A percentile compares a stretch with the other conserved stretches of the same genome.
These are phyloP conservation scores for Thecaphora frezii DNA, from an alignment of 1,284 basidiomycete genomes.

Conservation along the genomic window DNA sequence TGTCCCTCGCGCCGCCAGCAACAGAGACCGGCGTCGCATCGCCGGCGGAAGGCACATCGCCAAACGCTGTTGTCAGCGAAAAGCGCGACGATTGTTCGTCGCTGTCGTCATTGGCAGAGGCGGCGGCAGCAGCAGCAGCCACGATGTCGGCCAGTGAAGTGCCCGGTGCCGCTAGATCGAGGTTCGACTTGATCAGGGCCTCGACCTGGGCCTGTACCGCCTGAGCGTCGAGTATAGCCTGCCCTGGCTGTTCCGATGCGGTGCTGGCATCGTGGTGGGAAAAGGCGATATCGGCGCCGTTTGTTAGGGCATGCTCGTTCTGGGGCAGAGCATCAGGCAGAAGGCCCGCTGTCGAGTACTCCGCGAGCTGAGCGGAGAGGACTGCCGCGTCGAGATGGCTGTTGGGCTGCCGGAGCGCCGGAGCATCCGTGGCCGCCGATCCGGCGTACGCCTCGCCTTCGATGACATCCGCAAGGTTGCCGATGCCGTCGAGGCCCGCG, in stretches of 20 bases:
- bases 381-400: no score
- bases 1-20: no score
- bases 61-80: no score
- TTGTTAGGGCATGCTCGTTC: neutral
- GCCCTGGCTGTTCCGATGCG: neutral
- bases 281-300: no score
- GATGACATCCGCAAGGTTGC: no score
- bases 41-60: no score
- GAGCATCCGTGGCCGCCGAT: neutral
- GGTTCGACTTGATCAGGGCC: slow-evolving; percentile 21
- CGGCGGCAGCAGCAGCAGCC: neutral
- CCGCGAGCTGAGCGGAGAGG: no score
- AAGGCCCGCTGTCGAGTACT: neutral
- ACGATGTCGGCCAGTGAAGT: neutral
- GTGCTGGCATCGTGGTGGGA: neutral
- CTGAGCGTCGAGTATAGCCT: slow-evolving; percentile 17
- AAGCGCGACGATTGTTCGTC: no score
- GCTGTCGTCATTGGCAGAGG: neutral
- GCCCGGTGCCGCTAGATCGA: neutral
- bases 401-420: no score
- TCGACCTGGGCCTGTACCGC: slow-evolving; percentile 31
- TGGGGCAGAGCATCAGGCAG: neutral
- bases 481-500: slow-evolving; percentile 1
- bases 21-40: no score
- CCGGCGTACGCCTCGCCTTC: no score